Evolutionary conservation across 2,329 filamentous ascomycete genomes (phyloP).

Genomic region (Cladophialophora yegresii): DNA sequence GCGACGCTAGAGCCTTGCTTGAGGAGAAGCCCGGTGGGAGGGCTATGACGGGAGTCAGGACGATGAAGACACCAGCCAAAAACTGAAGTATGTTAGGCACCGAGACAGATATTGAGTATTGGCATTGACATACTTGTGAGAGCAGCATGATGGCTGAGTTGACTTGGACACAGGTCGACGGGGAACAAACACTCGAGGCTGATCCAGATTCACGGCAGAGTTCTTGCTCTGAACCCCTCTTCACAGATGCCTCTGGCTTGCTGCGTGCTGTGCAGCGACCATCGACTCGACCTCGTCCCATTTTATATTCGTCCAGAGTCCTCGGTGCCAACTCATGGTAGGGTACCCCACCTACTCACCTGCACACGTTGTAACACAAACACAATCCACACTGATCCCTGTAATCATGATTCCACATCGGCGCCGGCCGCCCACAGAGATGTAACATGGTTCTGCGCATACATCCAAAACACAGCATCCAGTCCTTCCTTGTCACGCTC

Average conservation of each 20-base stretch:
- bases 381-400: conserved; percentile 12
- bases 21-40: conserved; percentile 5
- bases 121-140: conserved; percentile 7
- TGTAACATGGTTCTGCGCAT: background rate
- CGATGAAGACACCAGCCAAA: conserved; percentile 15
- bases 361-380: conserved; percentile 5
- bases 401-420: conserved; percentile 2
- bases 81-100: conserved; percentile 2
- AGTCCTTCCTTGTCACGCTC: conserved; percentile 8
- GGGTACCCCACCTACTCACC: background rate
- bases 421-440: background rate
- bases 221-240: background rate
- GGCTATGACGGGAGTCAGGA: conserved; percentile 16
- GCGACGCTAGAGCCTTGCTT: conserved; percentile 13
- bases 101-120: background rate
- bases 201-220: background rate
- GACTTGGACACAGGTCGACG: background rate
- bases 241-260: background rate
- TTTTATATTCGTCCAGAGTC: conserved; percentile 2
- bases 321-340: background rate
- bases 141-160: conserved; percentile 8
- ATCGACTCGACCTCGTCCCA: background rate
- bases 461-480: background rate
- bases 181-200: background rate
- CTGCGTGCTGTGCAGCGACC: background rate